A percentile compares a stretch with the other conserved stretches of the same genome.
Evolutionary conservation across 2,329 filamentous ascomycete genomes (phyloP).

Genomic region (Lasiodiplodia sp.): DNA sequence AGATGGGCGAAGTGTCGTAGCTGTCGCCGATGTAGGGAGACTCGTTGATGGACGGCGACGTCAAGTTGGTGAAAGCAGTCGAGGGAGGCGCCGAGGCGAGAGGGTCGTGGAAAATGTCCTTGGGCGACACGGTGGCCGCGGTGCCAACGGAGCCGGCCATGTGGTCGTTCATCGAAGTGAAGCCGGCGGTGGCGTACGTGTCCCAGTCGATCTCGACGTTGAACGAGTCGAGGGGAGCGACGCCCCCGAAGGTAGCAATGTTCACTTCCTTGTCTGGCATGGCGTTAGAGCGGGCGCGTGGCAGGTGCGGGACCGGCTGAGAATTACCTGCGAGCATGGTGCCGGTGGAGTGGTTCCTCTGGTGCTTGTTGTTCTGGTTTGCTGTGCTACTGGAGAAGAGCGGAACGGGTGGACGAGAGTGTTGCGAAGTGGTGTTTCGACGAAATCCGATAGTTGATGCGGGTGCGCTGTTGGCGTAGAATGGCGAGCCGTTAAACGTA

Average conservation of each 20-base stretch:
- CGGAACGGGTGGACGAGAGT: constrained; percentile 72
- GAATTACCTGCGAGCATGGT: constrained; percentile 45
- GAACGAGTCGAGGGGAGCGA: constrained; percentile 10
- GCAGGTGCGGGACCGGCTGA: background rate
- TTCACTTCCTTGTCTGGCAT: constrained; percentile 25
- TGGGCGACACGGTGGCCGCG: constrained; percentile 76
- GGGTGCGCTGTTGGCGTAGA: constrained; percentile 73
- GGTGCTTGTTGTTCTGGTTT: constrained; percentile 50
- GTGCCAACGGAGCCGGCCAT: constrained; percentile 36
- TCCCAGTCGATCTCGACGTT: constrained; percentile 38
- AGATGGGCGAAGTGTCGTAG: constrained; percentile 81
- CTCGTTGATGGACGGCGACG: constrained; percentile 79
- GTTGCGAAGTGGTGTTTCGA: constrained; percentile 58
- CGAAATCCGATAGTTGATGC: constrained; percentile 66
- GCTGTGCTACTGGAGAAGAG: constrained; percentile 69
- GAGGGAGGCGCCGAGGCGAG: constrained; percentile 82
- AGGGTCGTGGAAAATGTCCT: constrained; percentile 76
- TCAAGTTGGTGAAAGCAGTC: constrained; percentile 80
- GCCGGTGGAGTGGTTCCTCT: constrained; percentile 36
- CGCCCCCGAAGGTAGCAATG: constrained; percentile 25
- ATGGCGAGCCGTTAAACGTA: constrained; percentile 68
- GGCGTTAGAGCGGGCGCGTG: background rate
- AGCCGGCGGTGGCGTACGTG: constrained; percentile 34
- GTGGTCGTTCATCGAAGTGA: constrained; percentile 56
- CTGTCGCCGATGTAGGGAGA: constrained; percentile 76